Evolutionary conservation across 495 filamentous ascomycete species (phyloP), one percentile per base, ranked within the genome.

Genomic region (Tuber calosporum): DNA sequence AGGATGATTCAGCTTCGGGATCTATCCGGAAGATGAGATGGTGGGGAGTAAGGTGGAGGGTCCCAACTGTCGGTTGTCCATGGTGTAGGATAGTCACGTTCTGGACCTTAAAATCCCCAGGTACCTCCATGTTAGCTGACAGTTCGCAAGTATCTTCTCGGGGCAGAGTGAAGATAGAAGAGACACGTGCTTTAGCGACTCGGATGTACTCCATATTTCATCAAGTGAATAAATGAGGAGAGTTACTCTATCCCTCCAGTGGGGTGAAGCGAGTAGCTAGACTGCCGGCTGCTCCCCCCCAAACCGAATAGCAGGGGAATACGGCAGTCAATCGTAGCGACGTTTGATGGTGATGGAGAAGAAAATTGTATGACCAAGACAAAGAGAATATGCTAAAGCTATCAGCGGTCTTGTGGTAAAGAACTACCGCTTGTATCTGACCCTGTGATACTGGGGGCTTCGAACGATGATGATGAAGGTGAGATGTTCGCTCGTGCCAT

Each of bases 1-100:
- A 38, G n/a, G 66, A n/a, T n/a, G 72, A 41, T 34, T 43, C 58
- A 5, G 78, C 69, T 66, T 53, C 42, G n/a, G 69, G 30, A 11
- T 39, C 72, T 79, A 87, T 83, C 68, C 84, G 86, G 83, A 90
- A 90, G 73, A 90, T 89, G 73, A 90, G 84, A 82, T 90, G 88
- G 79, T 90, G 88, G 77, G 88, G 86, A 72, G 88, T 89, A 74
- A 90, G 84, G 80, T 90, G 88, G 73, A 90, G 84, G 68, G 86
- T 87, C 77, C 88, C 88, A 74, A 85, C 84, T 58, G 88, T 86
- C 74, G 87, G 86, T 76, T 87, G 85, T 74, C 88, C 88, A 77
- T 86, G 85, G 74, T 88, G 86, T 77, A 88, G 84, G 75, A 90
- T 85, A 82, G 85, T 87, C 82, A 90, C 88, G 83, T 89, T 85